Conservation (phyloP, 306 rosid genomes). For the Inga leiocalycina region DNA sequence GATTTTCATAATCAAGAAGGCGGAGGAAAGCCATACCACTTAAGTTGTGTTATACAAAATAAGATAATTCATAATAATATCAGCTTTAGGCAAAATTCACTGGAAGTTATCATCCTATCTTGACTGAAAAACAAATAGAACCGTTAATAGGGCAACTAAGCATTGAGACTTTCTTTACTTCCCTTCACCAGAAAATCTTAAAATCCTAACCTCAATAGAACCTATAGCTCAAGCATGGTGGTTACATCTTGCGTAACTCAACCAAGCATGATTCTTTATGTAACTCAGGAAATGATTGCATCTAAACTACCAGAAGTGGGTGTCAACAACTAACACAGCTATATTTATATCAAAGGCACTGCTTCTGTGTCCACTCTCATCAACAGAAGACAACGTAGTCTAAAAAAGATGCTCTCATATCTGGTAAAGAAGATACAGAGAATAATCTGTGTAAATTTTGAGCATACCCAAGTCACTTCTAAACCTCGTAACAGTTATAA, state of each 20-base stretch:
- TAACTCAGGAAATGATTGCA: not conserved
- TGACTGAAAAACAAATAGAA: not conserved
- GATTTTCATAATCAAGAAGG: not conserved
- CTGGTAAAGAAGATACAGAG: not conserved
- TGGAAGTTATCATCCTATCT: not conserved
- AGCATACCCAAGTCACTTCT: not conserved
- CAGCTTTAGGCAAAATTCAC: conserved; percentile 17
- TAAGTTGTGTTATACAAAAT: conserved; percentile 3
- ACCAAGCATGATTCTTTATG: conserved; percentile 6
- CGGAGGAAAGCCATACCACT: too few relatives aligned
- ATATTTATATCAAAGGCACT: not conserved
- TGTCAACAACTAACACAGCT: not conserved
- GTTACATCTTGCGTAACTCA: conserved; percentile 21
- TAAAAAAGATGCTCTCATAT: not conserved
- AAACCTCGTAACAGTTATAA: not conserved
- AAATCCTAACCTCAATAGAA: conserved; percentile 8
- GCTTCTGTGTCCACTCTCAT: not conserved
- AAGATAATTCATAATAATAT: not conserved
- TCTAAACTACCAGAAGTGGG: not conserved
- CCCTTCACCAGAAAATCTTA: conserved; percentile 7
- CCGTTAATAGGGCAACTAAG: not conserved
- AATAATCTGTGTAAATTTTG: not conserved
- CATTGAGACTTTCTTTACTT: conserved; percentile 2
- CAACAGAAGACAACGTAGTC: not conserved
- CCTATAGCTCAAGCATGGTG: conserved; percentile 10